These are phyloP conservation scores for Lecanoromycetidae sp. DNA, from an alignment of 2,329 filamentous ascomycete species.

Conservation along the genomic window DNA sequence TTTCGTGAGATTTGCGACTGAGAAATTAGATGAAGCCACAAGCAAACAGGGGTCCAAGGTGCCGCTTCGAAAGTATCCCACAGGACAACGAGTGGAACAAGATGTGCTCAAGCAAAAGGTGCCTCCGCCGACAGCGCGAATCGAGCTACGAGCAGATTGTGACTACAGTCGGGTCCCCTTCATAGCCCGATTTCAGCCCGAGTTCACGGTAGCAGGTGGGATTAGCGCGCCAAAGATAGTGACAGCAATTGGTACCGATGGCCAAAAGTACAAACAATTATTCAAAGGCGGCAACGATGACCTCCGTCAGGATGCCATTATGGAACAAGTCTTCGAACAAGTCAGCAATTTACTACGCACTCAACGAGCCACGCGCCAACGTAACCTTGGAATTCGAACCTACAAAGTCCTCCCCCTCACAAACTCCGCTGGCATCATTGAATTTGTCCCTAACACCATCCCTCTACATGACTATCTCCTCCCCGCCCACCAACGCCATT, in stretches of 20 bases:
- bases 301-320: conserved; percentile 90
- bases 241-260: conserved; percentile 66
- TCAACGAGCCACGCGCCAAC: conserved; percentile 75
- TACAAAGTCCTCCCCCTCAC: conserved; percentile 94
- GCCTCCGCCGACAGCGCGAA: conserved; percentile 79
- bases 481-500: conserved; percentile 77
- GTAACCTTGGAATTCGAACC: conserved; percentile 79
- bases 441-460: conserved; percentile 90
- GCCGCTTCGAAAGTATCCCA: conserved; percentile 48
- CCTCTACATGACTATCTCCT: conserved; percentile 86
- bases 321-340: conserved; percentile 98
- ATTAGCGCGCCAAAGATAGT: conserved; percentile 91
- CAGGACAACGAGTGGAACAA: conserved; percentile 51
- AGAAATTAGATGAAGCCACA: conserved; percentile 42
- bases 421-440: conserved; percentile 76
- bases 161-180: conserved; percentile 67
- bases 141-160: conserved; percentile 58
- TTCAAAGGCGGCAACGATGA: conserved; percentile 95
- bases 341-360: conserved; percentile 81
- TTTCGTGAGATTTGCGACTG: conserved; percentile 41
- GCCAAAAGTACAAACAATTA: conserved; percentile 71
- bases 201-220: conserved; percentile 76
- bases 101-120: conserved; percentile 52
- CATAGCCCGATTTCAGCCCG: conserved; percentile 59
- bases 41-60: conserved; percentile 58